phyloP scores from a whole-genome alignment of 768 basidiomycete species.

The Hydnomerulius pinastri region DNA sequence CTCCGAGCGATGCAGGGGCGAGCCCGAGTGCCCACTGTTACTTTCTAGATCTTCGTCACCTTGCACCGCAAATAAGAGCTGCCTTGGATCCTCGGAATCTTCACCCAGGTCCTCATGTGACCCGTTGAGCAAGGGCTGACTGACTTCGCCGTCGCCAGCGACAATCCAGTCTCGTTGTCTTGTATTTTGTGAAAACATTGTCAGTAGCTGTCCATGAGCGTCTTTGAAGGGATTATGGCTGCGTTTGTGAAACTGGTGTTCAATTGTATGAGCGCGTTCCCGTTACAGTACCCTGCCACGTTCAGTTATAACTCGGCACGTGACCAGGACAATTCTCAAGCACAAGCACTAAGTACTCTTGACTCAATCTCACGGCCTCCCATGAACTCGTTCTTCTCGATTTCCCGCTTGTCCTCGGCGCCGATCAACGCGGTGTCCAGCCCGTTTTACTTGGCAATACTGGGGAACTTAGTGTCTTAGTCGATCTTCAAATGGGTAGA shows the following conservation, averaged over 20 bases:
- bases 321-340: conserved; percentile 14
- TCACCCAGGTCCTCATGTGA: conserved; percentile 44
- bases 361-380: not conserved
- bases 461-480: not conserved
- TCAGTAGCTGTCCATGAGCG: conserved; percentile 21
- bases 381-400: not conserved
- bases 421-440: too few species aligned
- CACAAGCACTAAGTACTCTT: not conserved
- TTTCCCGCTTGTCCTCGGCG: not conserved
- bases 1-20: conserved; percentile 37
- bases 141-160: conserved; percentile 40
- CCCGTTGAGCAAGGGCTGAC: conserved; percentile 58
- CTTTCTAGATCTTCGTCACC: conserved; percentile 56
- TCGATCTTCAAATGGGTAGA: not conserved
- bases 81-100: conserved; percentile 17
- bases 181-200: conserved; percentile 33
- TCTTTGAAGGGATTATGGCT: not conserved
- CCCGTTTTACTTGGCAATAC: too few species aligned
- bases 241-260: not conserved
- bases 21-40: conserved; percentile 33
- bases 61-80: conserved; percentile 54
- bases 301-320: conserved; percentile 19
- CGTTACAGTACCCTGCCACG: conserved; percentile 1
- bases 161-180: conserved; percentile 30
- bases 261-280: not conserved